Percentiles rank a stretch among this genome's conserved stretches.
Evolutionary conservation across 2,329 filamentous ascomycete species (phyloP).

Genomic region (Exophiala xenobiotica): DNA sequence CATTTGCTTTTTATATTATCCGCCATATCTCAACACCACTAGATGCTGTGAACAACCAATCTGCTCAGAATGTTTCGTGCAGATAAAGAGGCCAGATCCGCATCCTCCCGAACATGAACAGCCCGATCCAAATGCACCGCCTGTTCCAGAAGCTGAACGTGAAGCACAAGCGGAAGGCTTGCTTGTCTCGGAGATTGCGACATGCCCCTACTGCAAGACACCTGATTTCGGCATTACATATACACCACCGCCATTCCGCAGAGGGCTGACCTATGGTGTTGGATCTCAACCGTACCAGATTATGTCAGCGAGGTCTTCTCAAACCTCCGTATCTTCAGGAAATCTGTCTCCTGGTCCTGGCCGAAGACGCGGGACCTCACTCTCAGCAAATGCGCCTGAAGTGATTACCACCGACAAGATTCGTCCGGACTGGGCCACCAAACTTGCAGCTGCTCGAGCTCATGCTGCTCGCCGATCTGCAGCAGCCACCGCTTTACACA

Average conservation of each 20-base stretch:
- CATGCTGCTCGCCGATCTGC: conserved; percentile 84
- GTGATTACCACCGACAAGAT: conserved; percentile 92
- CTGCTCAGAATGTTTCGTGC: conserved; percentile 97
- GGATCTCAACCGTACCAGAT: conserved; percentile 51
- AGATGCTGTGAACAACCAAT: conserved; percentile 94
- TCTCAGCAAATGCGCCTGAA: conserved; percentile 79
- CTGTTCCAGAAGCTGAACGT: conserved; percentile 36
- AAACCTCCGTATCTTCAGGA: conserved; percentile 70
- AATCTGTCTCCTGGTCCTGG: conserved; percentile 39
- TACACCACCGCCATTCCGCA: conserved; percentile 80
- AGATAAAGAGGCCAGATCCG: conserved; percentile 92
- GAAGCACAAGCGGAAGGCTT: conserved; percentile 53
- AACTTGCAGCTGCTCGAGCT: conserved; percentile 78
- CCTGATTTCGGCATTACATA: conserved; percentile 97
- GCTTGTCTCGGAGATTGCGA: conserved; percentile 85
- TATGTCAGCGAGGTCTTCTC: conserved; percentile 78
- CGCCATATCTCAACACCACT: conserved; percentile 89
- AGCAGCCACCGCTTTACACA: conserved; percentile 89
- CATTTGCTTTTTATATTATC: conserved; percentile 95
- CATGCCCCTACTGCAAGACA: conserved; percentile 92
- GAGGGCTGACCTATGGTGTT: conserved; percentile 71
- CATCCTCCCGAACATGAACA: conserved; percentile 77
- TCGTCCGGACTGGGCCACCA: conserved; percentile 90
- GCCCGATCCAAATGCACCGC: conserved; percentile 42
- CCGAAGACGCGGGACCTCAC: conserved; percentile 62